Percentiles rank a stretch among this genome's conserved stretches.
phyloP scores from a whole-genome alignment of 495 filamentous ascomycete species.

The Neurospora sp. region DNA sequence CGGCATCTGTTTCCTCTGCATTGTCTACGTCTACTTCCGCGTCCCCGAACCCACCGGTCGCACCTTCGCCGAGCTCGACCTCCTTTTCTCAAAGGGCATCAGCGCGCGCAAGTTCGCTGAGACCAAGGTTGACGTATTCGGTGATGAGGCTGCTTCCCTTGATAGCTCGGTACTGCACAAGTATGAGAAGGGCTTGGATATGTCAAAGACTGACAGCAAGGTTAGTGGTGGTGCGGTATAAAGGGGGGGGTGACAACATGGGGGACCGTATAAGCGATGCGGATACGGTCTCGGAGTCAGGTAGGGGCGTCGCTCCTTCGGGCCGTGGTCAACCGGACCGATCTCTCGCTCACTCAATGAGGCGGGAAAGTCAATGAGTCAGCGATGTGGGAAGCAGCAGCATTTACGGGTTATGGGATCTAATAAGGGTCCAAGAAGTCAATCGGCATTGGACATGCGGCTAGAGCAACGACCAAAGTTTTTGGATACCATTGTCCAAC shows the following conservation, averaged over 20 bases:
- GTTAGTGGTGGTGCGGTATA: not conserved
- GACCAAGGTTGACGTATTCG: slow-evolving; percentile 58
- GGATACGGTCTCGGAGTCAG: not conserved
- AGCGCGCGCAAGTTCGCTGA: slow-evolving; percentile 58
- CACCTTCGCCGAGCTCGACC: slow-evolving; percentile 63
- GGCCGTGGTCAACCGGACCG: not conserved
- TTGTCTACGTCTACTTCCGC: slow-evolving; percentile 66
- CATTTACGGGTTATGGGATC: not conserved
- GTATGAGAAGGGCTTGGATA: slow-evolving; percentile 29
- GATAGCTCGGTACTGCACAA: slow-evolving; percentile 38
- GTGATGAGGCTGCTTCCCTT: slow-evolving; percentile 35
- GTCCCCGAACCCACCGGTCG: slow-evolving; percentile 63
- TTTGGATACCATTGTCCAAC: not conserved
- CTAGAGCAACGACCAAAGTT: not conserved
- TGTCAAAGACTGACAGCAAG: slow-evolving; percentile 5
- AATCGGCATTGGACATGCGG: not conserved
- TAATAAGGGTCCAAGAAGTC: not conserved
- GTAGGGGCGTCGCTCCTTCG: not conserved
- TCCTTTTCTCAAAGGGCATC: slow-evolving; percentile 56
- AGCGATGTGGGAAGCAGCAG: not conserved
- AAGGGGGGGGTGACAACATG: not conserved
- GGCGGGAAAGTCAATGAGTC: not conserved
- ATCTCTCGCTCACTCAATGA: not conserved
- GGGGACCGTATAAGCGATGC: not conserved
- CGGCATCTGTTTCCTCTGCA: slow-evolving; percentile 60